Conservation (phyloP, 1,284 basidiomycete genomes). For the Marasmius tenuissimus region DNA sequence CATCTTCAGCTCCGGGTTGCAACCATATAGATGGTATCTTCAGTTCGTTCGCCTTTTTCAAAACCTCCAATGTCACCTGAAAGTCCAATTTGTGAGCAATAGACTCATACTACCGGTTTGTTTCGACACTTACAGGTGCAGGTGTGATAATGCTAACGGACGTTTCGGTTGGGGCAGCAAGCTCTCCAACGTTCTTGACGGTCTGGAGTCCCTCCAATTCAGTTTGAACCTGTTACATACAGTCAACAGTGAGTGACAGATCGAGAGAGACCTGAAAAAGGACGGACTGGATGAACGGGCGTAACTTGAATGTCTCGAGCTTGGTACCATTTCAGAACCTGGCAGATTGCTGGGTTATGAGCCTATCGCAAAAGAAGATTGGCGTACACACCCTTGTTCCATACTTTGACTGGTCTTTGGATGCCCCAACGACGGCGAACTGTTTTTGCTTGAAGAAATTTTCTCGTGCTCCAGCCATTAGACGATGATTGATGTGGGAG, state of each 20-base stretch:
- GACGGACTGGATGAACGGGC: slow-evolving; percentile 65
- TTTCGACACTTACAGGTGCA: slow-evolving; percentile 47
- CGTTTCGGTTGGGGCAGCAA: slow-evolving; percentile 66
- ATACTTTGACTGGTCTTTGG: slow-evolving; percentile 72
- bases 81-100: slow-evolving; percentile 9
- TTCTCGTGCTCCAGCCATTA: slow-evolving; percentile 34
- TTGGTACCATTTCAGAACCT: slow-evolving; percentile 80
- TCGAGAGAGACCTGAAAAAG: slow-evolving; percentile 2
- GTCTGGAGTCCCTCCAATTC: slow-evolving; percentile 65
- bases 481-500: not conserved
- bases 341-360: slow-evolving; percentile 1
- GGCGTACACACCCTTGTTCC: slow-evolving; percentile 62
- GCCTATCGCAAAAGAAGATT: slow-evolving; percentile 3
- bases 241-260: not conserved
- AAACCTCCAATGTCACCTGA: slow-evolving; percentile 65
- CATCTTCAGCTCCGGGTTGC: slow-evolving; percentile 82
- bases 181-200: slow-evolving; percentile 51
- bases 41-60: slow-evolving; percentile 65
- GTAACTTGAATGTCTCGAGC: slow-evolving; percentile 60
- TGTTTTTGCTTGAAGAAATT: slow-evolving; percentile 59
- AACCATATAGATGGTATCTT: slow-evolving; percentile 76
- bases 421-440: slow-evolving; percentile 80
- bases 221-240: slow-evolving; percentile 25
- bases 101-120: not conserved
- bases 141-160: slow-evolving; percentile 81